Base-by-base conservation (phyloP, 768 basidiomycete species). In the Omphalotus guepiniiformis region DNA sequence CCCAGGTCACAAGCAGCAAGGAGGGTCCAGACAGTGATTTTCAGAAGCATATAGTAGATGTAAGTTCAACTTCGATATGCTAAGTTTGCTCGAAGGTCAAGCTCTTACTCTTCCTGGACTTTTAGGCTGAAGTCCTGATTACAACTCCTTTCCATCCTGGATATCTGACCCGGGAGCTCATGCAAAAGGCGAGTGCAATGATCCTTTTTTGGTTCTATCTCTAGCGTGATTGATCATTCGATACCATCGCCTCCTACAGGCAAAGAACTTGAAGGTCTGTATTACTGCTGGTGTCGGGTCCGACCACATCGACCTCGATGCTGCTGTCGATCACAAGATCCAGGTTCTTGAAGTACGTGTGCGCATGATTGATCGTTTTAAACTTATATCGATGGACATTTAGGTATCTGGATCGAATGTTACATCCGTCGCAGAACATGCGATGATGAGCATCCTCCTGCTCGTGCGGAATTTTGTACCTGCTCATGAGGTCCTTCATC, bases 221-320 rank as follows among this genome's bases (percentile, higher is more conserved):
- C n/a, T n/a, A n/a, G n/a, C n/a, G n/a, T n/a, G n/a, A n/a, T n/a
- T n/a, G n/a, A n/a, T n/a, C n/a, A n/a, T 39, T 48, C 32, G 38
- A 40, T 22, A 45, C 29, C 52, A 28, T 6, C 41, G 21, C 11
- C 42, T 21, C n/a, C 39, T 36, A 61, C 46, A 90, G 79, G 90
- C 93, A 23, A 85, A 86, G 69, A 93, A 93, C 57, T 78, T 96
- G 51, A 94, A 91, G 68, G 63, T 94, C 48, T 89, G 87, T 59
- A 78, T 94, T 59, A 96, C 93, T 21, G 93, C 92, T 48, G 90
- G 89, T 63, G 90, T 93, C 16, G 89, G 91, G 12, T 90, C 87
- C 15, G 93, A 93, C 69, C 90, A 88, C 70, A 81, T 93, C 54
- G 92, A 94, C 62, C 79, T 95, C 50, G 84, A 93, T 64, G 87